phyloP scores from a whole-genome alignment of 78 protist genomes.

The Planoprotostelium fungivorum region DNA sequence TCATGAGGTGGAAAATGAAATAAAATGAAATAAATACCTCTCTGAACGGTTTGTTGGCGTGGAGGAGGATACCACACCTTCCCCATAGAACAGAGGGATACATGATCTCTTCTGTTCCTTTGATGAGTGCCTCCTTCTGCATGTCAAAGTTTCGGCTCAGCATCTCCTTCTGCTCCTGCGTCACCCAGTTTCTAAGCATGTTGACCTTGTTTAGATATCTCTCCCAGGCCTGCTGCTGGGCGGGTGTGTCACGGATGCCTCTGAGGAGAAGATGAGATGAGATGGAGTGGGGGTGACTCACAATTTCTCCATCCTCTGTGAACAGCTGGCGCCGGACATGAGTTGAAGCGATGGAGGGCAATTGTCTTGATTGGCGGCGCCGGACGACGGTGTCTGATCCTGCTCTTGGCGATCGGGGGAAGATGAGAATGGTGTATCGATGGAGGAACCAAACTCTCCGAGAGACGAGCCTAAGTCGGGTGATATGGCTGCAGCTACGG shows the following conservation, averaged over 20 bases:
- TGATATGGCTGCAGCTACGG: no score
- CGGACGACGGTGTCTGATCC: no score
- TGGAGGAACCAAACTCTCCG: no score
- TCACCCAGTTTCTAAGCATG: neutral
- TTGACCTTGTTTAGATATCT: neutral
- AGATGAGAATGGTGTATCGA: no score
- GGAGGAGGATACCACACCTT: neutral
- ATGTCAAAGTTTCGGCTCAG: neutral
- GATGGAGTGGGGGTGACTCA: neutral
- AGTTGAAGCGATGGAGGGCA: neutral
- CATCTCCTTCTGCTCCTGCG: neutral
- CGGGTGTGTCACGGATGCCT: neutral
- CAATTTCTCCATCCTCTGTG: neutral
- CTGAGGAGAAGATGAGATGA: neutral
- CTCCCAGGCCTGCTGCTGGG: neutral
- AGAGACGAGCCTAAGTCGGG: no score
- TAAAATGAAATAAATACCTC: neutral
- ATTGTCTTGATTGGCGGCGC: no score
- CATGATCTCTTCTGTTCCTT: neutral
- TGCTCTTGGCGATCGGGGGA: no score
- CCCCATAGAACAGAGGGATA: neutral
- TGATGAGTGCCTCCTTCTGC: neutral
- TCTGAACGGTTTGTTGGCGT: neutral
- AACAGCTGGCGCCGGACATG: neutral
- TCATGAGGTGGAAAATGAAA: neutral